These are phyloP conservation scores for Beauveria rudraprayagi DNA, from an alignment of 2,329 filamentous ascomycete genomes.

Conservation along the genomic window DNA sequence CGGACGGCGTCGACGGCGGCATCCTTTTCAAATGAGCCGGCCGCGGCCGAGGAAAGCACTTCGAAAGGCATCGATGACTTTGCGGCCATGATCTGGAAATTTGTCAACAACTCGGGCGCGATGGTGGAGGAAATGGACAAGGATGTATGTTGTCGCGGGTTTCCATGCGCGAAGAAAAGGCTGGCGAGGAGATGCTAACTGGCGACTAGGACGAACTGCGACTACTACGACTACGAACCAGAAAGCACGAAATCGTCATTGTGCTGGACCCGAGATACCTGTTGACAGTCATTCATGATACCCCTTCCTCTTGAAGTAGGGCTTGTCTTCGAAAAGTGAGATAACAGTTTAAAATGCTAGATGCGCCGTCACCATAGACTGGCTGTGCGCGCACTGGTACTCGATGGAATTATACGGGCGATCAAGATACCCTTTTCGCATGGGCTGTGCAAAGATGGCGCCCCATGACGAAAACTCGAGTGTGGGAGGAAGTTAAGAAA, in stretches of 20 bases:
- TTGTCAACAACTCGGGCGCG: conserved; percentile 59
- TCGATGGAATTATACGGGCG: not conserved
- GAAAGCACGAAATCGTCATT: conserved; percentile 77
- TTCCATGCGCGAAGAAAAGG: not conserved
- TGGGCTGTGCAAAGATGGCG: not conserved
- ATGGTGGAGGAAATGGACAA: conserved; percentile 66
- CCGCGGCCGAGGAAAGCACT: conserved; percentile 36
- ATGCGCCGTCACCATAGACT: not conserved
- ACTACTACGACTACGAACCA: conserved; percentile 68
- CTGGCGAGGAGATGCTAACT: conserved; percentile 16
- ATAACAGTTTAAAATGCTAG: no score
- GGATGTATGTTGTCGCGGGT: conserved; percentile 40
- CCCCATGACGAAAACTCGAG: no score
- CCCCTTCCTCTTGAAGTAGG: conserved; percentile 53
- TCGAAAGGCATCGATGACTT: conserved; percentile 62
- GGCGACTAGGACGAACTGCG: conserved; percentile 60
- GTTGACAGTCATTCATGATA: conserved; percentile 73
- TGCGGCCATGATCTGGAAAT: conserved; percentile 67
- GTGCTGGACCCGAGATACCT: conserved; percentile 74
- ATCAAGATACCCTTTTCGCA: conserved; percentile 6
- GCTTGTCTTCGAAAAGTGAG: not conserved
- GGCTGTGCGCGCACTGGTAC: not conserved
- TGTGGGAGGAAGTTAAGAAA: no score
- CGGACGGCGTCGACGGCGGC: conserved; percentile 28
- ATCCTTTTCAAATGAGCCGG: conserved; percentile 39